A percentile compares a stretch with the other conserved stretches of the same genome.
phyloP scores from a whole-genome alignment of 306 rosid genomes.

The Quercus wislizeni region DNA sequence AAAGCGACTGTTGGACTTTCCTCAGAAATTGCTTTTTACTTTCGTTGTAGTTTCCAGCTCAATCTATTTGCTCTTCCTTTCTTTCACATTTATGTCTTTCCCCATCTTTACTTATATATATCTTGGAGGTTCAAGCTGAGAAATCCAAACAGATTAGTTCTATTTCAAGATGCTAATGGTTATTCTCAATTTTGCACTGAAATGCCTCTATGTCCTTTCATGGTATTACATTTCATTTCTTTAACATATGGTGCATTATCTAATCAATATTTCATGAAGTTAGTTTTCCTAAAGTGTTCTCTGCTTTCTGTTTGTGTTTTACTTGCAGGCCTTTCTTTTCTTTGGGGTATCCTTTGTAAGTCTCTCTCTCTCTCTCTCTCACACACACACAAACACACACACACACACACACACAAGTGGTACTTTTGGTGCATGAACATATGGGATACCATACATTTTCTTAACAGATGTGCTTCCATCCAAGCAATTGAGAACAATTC shows the following conservation, averaged over 20 bases:
- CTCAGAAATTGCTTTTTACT: no score
- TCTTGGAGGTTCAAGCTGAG: neutral
- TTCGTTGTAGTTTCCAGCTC: neutral
- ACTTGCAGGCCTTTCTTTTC: slow-evolving; percentile 58
- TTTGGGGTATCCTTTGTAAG: slow-evolving; percentile 61
- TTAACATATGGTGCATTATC: slow-evolving; percentile 26
- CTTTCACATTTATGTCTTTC: neutral
- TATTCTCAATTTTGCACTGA: slow-evolving; percentile 34
- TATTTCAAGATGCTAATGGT: slow-evolving; percentile 27
- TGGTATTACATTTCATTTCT: no score
- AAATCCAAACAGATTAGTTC: neutral
- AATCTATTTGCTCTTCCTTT: neutral
- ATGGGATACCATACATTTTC: neutral
- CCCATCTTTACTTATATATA: neutral
- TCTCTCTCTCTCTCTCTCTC: neutral
- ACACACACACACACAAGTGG: no score
- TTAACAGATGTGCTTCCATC: slow-evolving; percentile 51
- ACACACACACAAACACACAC: no score
- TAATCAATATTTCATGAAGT: neutral
- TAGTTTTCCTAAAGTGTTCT: neutral
- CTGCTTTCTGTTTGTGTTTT: neutral
- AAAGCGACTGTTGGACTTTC: no score
- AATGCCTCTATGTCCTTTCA: slow-evolving; percentile 34
- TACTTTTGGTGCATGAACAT: slow-evolving; percentile 1
- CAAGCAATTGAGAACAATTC: slow-evolving; percentile 53